Percentiles rank a stretch among this genome's conserved stretches.
Conservation (phyloP, 345 rosid genomes). For the Corymbia maculata region DNA sequence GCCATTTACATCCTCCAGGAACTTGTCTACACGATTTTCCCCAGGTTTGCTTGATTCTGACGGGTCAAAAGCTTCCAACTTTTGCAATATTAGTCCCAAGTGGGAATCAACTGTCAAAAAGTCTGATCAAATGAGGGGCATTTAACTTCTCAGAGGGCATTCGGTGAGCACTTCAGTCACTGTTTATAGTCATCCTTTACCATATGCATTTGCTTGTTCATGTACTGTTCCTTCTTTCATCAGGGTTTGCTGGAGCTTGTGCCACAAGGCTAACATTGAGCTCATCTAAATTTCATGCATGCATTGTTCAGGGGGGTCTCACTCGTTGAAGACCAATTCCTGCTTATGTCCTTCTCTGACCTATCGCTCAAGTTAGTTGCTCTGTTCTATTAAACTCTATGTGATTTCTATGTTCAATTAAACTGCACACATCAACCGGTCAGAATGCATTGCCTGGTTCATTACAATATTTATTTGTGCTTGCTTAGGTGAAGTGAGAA, state of each 20-base stretch:
- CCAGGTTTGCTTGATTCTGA: constrained; percentile 7
- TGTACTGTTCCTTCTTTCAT: not conserved
- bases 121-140: constrained; percentile 6
- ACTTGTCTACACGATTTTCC: constrained; percentile 24
- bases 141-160: not conserved
- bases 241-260: not conserved
- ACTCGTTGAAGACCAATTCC: not conserved
- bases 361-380: not conserved
- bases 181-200: not conserved
- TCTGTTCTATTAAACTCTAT: not conserved
- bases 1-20: constrained; percentile 41
- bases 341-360: not conserved
- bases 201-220: not conserved
- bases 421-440: not conserved
- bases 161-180: not conserved
- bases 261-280: not conserved
- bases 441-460: not conserved
- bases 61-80: constrained; percentile 18
- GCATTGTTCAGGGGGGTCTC: not conserved
- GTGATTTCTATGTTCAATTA: not conserved
- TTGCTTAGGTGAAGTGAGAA: not conserved
- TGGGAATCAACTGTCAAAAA: constrained; percentile 69
- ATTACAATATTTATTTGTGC: not conserved
- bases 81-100: constrained; percentile 16
- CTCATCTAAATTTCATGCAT: not conserved